Conservation (phyloP, 192 early-diverging fungal genomes). For the Mortierella hygrophila region DNA sequence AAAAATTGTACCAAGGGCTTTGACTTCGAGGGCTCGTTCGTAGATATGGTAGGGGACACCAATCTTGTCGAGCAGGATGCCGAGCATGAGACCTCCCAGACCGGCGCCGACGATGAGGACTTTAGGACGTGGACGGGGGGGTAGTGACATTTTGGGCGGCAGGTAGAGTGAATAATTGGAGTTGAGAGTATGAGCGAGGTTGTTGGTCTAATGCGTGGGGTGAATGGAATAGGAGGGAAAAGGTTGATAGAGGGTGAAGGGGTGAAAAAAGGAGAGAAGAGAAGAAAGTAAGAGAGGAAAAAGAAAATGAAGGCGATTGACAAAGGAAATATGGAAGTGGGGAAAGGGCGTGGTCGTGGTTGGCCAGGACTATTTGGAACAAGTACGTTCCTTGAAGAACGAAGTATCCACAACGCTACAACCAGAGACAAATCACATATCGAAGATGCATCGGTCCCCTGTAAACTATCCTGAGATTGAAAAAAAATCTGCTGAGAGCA, state of each 20-base stretch:
- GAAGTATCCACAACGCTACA: no score
- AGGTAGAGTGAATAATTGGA: background rate
- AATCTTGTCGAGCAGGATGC: background rate
- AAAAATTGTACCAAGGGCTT: background rate
- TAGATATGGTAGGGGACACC: conserved; percentile 11
- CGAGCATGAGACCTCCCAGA: background rate
- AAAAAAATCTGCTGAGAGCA: no score
- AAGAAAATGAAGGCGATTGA: background rate
- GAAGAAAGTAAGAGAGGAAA: background rate
- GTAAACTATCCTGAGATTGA: no score
- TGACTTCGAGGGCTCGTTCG: conserved; percentile 5
- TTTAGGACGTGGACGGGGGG: background rate
- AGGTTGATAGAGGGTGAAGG: background rate
- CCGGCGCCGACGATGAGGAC: conserved; percentile 7
- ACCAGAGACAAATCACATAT: no score
- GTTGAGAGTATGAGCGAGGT: background rate
- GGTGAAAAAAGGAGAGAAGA: background rate
- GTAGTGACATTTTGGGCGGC: background rate
- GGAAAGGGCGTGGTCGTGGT: background rate
- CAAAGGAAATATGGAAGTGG: background rate
- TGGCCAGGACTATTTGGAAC: no score
- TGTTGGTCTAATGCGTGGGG: background rate
- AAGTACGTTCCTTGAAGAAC: no score
- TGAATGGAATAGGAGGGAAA: background rate
- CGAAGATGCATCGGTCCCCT: no score